Conservation (phyloP, 1,284 basidiomycete genomes). For the Pseudozyma hubeiensis region DNA sequence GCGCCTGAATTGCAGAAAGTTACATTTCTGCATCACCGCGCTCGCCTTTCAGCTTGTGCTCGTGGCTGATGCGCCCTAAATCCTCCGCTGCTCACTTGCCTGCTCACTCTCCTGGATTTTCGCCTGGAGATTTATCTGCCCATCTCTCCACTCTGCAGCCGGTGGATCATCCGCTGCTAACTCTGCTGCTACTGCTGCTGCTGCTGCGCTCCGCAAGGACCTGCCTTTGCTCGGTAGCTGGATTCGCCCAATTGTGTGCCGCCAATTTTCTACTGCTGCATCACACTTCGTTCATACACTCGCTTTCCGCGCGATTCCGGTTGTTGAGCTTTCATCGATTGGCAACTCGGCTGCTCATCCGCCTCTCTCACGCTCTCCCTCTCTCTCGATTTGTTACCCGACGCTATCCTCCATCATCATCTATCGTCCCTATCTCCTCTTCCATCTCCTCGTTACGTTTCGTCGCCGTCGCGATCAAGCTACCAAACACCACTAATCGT, state of each 20-base stretch:
- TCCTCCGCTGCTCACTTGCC: no score
- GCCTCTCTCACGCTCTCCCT: slow-evolving; percentile 5
- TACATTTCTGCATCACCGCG: no score
- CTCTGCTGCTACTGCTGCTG: no score
- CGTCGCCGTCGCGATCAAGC: neutral
- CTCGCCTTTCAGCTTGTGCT: no score
- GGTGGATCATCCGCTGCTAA: no score
- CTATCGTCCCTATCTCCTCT: neutral
- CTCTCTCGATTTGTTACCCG: slow-evolving; percentile 16
- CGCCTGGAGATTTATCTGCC: no score
- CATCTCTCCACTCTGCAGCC: no score
- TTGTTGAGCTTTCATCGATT: slow-evolving; percentile 16
- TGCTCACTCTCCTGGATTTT: no score
- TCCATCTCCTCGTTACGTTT: neutral
- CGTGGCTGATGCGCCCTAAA: no score
- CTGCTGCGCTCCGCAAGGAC: slow-evolving; percentile 1
- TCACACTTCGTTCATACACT: slow-evolving; percentile 1
- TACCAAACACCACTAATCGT: slow-evolving; percentile 1
- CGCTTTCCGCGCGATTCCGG: slow-evolving; percentile 18
- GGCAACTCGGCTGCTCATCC: slow-evolving; percentile 5
- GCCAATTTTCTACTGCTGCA: slow-evolving; percentile 2
- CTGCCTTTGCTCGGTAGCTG: neutral
- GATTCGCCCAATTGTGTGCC: slow-evolving; percentile 1
- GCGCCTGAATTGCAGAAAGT: no score
- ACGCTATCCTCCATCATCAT: slow-evolving; percentile 18